Evolutionary conservation across 441 rosid species (phyloP), one percentile per base, ranked within the genome.

Genomic region (Melastoma candidum): DNA sequence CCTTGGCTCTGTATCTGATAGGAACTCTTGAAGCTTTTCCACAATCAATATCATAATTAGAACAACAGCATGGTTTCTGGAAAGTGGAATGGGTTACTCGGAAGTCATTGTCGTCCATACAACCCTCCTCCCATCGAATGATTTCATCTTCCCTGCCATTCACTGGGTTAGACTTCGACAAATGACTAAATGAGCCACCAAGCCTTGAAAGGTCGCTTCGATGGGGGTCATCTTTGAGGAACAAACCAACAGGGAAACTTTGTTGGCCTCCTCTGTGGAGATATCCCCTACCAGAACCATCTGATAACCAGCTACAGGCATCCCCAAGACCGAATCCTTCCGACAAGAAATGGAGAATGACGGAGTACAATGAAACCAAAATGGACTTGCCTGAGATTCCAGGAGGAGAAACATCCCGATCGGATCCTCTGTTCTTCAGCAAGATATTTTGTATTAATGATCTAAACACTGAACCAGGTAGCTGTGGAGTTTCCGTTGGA

Each of bases 21-120:
- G 84, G 82, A 74, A 71, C 71, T 60, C 82, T 89, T 29, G 72
- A 78, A 54, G 75, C 76, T 78, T 78, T 93, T 17, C 76, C 73
- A 47, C 77, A 74, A 58, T 93, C 96, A 58, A 68, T 59, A 48
- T 93, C 96, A 71, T 71, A 76, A 72, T 77, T 74, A 58, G 87
- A 80, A 76, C 99, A 93, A 71, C 99, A 93, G 71, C 97, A 93
- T 46, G 99, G 99, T 68, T 87, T 93, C 71, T 74, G 85, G 54
- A 60, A 56, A 32, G 96, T 84, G 48, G 61, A 73, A 69, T 93
- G 99, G 49, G 95, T 83, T 49, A 87, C 79, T 68, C 85, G 81
- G 56, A 71, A 72, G 61, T 79, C 85, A 67, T 83, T 85, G 56
- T 80, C 97, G 73, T 93, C 97, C 93, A 83, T 68, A 71, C 81